Percentiles rank a stretch among this genome's conserved stretches.
Evolutionary conservation across 2,329 filamentous ascomycete species (phyloP).

Genomic region (Neoascochyta sp.): DNA sequence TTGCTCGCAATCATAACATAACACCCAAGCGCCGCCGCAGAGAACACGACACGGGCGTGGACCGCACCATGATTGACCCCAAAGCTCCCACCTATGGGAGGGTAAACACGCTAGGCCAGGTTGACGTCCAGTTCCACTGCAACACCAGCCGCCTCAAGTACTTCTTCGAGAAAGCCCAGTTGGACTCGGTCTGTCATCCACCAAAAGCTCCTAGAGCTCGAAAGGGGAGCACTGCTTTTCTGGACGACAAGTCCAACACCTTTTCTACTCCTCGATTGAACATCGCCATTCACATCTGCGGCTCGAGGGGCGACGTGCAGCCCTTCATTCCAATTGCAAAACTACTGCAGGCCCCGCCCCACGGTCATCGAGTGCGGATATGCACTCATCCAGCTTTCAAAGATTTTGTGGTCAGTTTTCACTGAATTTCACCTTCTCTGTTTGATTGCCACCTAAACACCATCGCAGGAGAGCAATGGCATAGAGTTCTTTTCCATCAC

Average conservation of each 20-base stretch:
- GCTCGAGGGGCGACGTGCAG: constrained; percentile 54
- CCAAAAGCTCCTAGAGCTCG: constrained; percentile 3
- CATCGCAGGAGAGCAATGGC: constrained; percentile 14
- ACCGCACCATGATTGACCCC: too few species aligned
- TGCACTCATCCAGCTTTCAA: constrained; percentile 27
- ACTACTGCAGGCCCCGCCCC: constrained; percentile 36
- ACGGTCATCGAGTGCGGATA: constrained; percentile 27
- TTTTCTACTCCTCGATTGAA: constrained; percentile 37
- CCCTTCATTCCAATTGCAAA: constrained; percentile 58
- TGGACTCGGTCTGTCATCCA: constrained; percentile 3
- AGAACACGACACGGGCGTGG: too few species aligned
- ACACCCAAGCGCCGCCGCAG: too few species aligned
- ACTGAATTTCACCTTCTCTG: background rate
- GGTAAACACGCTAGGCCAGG: constrained; percentile 15
- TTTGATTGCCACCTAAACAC: background rate
- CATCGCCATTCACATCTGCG: constrained; percentile 56
- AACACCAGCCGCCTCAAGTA: constrained; percentile 13
- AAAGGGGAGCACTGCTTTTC: constrained; percentile 4
- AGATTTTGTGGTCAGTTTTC: constrained; percentile 13
- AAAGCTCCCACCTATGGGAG: constrained; percentile 10
- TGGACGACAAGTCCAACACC: constrained; percentile 2
- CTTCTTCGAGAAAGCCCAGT: constrained; percentile 16
- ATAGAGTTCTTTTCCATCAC: constrained; percentile 39
- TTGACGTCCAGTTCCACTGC: constrained; percentile 15
- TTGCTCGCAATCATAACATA: too few species aligned